Evolutionary conservation across 192 early-diverging fungal species (phyloP).

Genomic region (Mortierella antarctica): DNA sequence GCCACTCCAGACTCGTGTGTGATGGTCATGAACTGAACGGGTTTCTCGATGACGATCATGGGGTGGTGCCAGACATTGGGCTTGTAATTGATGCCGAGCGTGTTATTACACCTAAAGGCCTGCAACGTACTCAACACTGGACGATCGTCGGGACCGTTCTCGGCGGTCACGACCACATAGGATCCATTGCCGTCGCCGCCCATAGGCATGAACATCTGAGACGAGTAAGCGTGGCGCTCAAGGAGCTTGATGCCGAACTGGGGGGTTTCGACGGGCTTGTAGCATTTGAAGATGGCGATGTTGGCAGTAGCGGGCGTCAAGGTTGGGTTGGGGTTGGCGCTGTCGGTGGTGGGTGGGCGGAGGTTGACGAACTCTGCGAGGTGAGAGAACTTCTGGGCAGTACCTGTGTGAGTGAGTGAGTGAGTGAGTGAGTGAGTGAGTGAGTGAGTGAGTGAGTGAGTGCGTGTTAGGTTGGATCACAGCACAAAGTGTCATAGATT

Average conservation of each 20-base stretch:
- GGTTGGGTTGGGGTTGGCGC: conserved; percentile 61
- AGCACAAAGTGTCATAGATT: no score
- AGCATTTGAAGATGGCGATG: conserved; percentile 53
- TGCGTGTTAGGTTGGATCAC: no score
- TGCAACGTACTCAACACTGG: conserved; percentile 79
- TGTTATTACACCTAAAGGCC: conserved; percentile 77
- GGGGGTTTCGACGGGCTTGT: conserved; percentile 55
- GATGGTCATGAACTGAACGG: conserved; percentile 54
- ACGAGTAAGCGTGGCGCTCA: conserved; percentile 88
- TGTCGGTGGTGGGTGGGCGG: conserved; percentile 47
- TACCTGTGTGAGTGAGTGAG: conserved; percentile 52
- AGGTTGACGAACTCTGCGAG: conserved; percentile 71
- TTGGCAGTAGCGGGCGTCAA: conserved; percentile 66
- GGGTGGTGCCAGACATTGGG: conserved; percentile 92
- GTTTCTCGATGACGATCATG: conserved; percentile 74
- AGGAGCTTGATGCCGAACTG: conserved; percentile 79
- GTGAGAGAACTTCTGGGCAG: conserved; percentile 80
- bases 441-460: no score
- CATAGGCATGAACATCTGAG: conserved; percentile 92
- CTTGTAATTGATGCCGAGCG: conserved; percentile 85
- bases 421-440: no score
- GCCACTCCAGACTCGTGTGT: conserved; percentile 81
- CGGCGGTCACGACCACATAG: conserved; percentile 48
- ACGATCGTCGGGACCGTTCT: conserved; percentile 64
- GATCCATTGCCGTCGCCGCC: conserved; percentile 55